Evolutionary conservation across 768 basidiomycete genomes (phyloP).

Genomic region (Xerocomus brunneocitrinus): DNA sequence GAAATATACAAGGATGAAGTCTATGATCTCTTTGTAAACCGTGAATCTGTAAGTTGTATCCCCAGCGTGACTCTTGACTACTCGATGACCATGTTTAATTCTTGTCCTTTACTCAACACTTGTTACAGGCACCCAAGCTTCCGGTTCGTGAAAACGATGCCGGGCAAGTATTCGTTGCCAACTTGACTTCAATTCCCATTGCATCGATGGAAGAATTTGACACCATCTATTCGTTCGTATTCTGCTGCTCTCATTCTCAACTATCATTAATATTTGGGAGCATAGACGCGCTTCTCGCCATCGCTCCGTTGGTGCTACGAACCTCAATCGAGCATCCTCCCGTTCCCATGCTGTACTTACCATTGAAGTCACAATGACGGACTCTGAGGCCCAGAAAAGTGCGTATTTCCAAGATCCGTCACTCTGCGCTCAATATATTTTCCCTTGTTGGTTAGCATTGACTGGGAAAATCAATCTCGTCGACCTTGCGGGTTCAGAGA

Average conservation of each 20-base stretch:
- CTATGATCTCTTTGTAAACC: slow-evolving; percentile 75
- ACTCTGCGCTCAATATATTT: neutral
- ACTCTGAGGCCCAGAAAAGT: slow-evolving; percentile 54
- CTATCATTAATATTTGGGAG: neutral
- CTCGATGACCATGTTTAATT: neutral
- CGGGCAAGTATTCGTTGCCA: slow-evolving; percentile 54
- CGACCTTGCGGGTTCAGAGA: slow-evolving; percentile 88
- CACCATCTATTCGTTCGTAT: slow-evolving; percentile 41
- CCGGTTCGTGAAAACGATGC: slow-evolving; percentile 50
- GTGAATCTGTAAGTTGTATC: slow-evolving; percentile 52
- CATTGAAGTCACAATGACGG: slow-evolving; percentile 58
- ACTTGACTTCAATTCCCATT: slow-evolving; percentile 39
- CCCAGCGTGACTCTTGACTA: neutral
- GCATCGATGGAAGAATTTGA: slow-evolving; percentile 45
- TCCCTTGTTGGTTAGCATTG: slow-evolving; percentile 39
- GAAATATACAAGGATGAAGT: slow-evolving; percentile 92
- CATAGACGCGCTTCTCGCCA: slow-evolving; percentile 65
- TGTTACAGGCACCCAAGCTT: slow-evolving; percentile 46
- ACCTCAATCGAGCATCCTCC: slow-evolving; percentile 79
- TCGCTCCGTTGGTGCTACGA: slow-evolving; percentile 83
- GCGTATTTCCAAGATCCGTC: slow-evolving; percentile 14
- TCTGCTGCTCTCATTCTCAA: neutral
- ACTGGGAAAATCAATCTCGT: slow-evolving; percentile 81
- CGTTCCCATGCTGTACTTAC: slow-evolving; percentile 87
- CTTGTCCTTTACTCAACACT: neutral